Percentiles rank a stretch among this genome's conserved stretches.
These are phyloP conservation scores for Bipolaris zeicola DNA, from an alignment of 2,329 filamentous ascomycete genomes.

Conservation along the genomic window DNA sequence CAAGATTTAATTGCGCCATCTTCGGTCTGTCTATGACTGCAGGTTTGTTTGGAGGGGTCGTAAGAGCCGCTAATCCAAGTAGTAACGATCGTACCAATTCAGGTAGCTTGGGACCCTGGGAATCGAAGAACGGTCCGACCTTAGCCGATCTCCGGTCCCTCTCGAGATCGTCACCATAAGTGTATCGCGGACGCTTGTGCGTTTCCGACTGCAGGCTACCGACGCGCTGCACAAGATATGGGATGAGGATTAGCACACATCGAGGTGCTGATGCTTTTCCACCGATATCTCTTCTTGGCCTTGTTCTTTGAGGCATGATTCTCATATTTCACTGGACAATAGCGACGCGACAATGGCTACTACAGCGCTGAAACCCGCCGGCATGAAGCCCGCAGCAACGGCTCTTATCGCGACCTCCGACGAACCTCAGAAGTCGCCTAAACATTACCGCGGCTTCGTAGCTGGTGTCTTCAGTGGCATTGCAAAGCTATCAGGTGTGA, in stretches of 20 bases:
- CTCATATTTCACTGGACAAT: slow-evolving; percentile 6
- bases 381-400: slow-evolving; percentile 30
- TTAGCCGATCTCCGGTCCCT: slow-evolving; percentile 33
- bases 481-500: slow-evolving; percentile 80
- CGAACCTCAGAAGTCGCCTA: slow-evolving; percentile 41
- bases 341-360: slow-evolving; percentile 41
- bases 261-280: background rate
- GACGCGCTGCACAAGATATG: slow-evolving; percentile 4
- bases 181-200: slow-evolving; percentile 40
- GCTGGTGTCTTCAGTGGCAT: slow-evolving; percentile 95
- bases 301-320: slow-evolving; percentile 29
- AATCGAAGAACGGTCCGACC: slow-evolving; percentile 6
- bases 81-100: slow-evolving; percentile 11
- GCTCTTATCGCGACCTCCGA: slow-evolving; percentile 36
- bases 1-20: slow-evolving; percentile 6
- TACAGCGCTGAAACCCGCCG: slow-evolving; percentile 40
- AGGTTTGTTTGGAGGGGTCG: slow-evolving; percentile 20
- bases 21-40: slow-evolving; percentile 1
- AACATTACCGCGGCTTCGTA: slow-evolving; percentile 93
- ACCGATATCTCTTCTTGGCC: background rate
- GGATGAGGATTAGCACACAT: background rate
- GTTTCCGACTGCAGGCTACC: slow-evolving; percentile 30
- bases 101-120: slow-evolving; percentile 4
- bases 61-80: slow-evolving; percentile 14
- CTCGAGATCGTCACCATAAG: slow-evolving; percentile 41